Base-by-base conservation (phyloP, 768 basidiomycete species). In the Rhizopogon sp. region DNA sequence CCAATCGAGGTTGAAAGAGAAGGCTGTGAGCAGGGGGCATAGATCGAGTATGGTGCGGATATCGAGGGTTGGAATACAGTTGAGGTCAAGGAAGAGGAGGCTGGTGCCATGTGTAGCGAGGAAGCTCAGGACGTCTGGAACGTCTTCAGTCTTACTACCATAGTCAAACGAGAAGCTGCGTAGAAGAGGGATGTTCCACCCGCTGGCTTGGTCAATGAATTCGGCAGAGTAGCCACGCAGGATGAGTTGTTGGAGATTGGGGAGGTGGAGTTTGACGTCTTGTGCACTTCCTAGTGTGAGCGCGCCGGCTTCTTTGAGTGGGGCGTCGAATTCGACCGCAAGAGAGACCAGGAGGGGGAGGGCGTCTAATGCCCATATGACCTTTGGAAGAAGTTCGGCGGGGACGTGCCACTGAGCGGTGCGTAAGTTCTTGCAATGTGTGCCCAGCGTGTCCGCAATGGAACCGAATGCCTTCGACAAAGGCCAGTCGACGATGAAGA, bases 1-100 rank as follows among this genome's bases (percentile, higher is more conserved):
- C 88, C 89, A 90, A 64, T 91, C 89, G 28, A 77, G 81, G 64
- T 89, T 90, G 72, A 91, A 90, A 22, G 79, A 76, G 64, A 91
- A 82, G 0, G 82, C 79, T 17, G 67, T 71, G 31, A 91, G 78
- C 46, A 73, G 65, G 0, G 86, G 87, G 59, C 88, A 90, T 6
- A 81, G 66, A 11, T 83, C 83, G 25, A 90, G 78, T 56, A 87
- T 78, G 22, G 71, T 71, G 5, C 82, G 70, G 13, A 89, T 72
- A 56, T 87, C 81, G 28, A 88, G 72, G 0, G 72, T 59, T 6
- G 80, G 79, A 43, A 81, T 77, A 60, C 79, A 79, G 62, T 85
- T 76, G 13, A 90, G 64, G 66, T 90, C 88, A 52, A 91, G 81
- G 69, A 80, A 82, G 39, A 78, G 73, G 25, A 91, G 80, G 17